phyloP scores from a whole-genome alignment of 2,329 filamentous ascomycete species.

The Pezicula rhizophila region DNA sequence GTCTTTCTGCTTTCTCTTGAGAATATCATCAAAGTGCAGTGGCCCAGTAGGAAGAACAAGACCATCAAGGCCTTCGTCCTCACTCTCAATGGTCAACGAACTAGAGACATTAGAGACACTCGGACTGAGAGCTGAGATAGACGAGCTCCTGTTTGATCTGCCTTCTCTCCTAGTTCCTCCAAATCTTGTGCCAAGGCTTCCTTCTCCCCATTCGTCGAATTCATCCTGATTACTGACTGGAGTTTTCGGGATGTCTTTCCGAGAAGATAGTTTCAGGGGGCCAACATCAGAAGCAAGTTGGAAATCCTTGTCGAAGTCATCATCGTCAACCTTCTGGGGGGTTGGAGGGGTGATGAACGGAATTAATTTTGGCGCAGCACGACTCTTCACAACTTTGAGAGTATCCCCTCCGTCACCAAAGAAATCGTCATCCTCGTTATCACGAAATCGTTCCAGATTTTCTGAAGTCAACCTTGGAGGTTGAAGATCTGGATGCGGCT shows the following conservation, averaged over 20 bases:
- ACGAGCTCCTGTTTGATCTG: slow-evolving; percentile 78
- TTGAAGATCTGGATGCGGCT: slow-evolving; percentile 17
- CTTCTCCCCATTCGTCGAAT: slow-evolving; percentile 87
- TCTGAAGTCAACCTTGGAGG: slow-evolving; percentile 21
- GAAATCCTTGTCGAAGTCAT: slow-evolving; percentile 68
- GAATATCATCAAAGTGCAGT: slow-evolving; percentile 72
- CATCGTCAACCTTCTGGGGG: slow-evolving; percentile 43
- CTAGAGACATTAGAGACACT: slow-evolving; percentile 89
- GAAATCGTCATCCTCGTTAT: slow-evolving; percentile 56
- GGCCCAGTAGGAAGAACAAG: slow-evolving; percentile 78
- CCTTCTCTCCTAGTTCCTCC: slow-evolving; percentile 77
- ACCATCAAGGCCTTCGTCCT: slow-evolving; percentile 89
- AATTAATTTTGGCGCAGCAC: slow-evolving; percentile 43
- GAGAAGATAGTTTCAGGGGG: slow-evolving; percentile 53
- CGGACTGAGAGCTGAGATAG: slow-evolving; percentile 82
- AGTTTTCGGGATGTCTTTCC: slow-evolving; percentile 56
- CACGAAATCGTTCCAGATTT: slow-evolving; percentile 58
- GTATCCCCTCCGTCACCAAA: slow-evolving; percentile 59
- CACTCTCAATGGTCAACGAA: slow-evolving; percentile 84
- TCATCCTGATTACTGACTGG: slow-evolving; percentile 62
- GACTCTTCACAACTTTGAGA: slow-evolving; percentile 60
- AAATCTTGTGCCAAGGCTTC: slow-evolving; percentile 84
- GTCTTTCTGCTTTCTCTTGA: slow-evolving; percentile 64
- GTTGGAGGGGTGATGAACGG: slow-evolving; percentile 52
- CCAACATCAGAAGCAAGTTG: slow-evolving; percentile 64